These are phyloP conservation scores for Bondarzewia mesenterica DNA, from an alignment of 1,284 basidiomycete species.

Conservation along the genomic window DNA sequence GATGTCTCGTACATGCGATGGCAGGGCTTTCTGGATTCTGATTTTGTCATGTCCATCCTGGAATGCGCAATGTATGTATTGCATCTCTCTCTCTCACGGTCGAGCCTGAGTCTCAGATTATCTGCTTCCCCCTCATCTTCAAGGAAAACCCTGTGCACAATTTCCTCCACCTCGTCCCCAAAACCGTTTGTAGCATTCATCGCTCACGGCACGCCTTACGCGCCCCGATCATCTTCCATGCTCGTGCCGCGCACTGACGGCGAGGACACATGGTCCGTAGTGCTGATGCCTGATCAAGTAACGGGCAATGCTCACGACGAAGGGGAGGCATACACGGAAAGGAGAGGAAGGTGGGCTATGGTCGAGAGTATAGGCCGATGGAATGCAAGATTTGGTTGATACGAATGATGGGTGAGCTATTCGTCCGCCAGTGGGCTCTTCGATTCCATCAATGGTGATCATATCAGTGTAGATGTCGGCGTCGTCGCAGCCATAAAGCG, in stretches of 20 bases:
- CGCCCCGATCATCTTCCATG: conserved; percentile 15
- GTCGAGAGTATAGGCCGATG: conserved; percentile 39
- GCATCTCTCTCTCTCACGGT: background rate
- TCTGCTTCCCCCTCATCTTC: background rate
- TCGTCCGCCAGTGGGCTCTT: background rate
- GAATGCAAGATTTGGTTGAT: conserved; percentile 43
- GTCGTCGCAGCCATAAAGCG: background rate
- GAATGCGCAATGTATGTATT: conserved; percentile 29
- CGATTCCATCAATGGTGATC: background rate
- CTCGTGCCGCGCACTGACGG: conserved; percentile 36
- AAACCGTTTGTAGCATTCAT: conserved; percentile 9
- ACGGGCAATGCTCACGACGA: background rate
- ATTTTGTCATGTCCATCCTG: conserved; percentile 43
- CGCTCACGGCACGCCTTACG: conserved; percentile 7
- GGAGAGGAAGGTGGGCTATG: conserved; percentile 29
- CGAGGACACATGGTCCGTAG: conserved; percentile 43
- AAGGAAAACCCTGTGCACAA: too few relatives aligned
- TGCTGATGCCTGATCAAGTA: conserved; percentile 19
- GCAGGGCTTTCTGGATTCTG: conserved; percentile 44
- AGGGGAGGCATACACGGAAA: conserved; percentile 5
- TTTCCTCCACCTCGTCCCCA: too few relatives aligned
- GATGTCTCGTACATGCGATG: conserved; percentile 45
- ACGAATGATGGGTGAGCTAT: background rate
- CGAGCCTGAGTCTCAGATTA: background rate
- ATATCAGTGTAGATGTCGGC: background rate